Evolutionary conservation across 495 filamentous ascomycete genomes (phyloP), one percentile per base, ranked within the genome.

Genomic region (Alectoria sarmentosa): DNA sequence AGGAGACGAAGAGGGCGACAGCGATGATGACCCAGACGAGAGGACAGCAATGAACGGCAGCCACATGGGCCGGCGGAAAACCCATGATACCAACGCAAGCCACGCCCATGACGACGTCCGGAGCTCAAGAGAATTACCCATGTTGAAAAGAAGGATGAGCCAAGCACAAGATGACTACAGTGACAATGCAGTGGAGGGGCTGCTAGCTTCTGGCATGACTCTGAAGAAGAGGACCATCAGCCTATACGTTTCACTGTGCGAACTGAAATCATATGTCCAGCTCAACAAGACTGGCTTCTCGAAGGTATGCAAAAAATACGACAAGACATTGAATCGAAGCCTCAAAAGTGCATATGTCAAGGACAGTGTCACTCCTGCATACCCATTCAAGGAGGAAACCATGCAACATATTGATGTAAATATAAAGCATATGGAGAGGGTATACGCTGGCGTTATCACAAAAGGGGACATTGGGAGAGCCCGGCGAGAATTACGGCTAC

Each of bases 221-320:
- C 75, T 98, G 69, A 98, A 98, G 79, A 97, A 95, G 77, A 84
- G 92, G 41, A 86, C 88, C 56, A 84, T 95, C 63, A 88, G 87
- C 70, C 77, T 90, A 59, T 99, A 96, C 70, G 95, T 98, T 60
- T 87, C 89, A 63, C 77, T 98, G n/a, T 96, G 94, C 76, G 94
- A 96, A 68, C 83, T 99, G 63, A 91, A 96, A 73, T 96, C 92
- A 19, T 99, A 92, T 73, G 85, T 94, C 61, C 94, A 99, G 76
- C 81, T 99, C 52, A 99, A 99, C 79, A 87, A 86, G 76, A 99
- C 94, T 0, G 94, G 94, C 4, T 99, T 99, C 76, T 82, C 85
- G 49, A 99, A 99, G 76, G 91, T 92, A 5, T 76, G 96, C 68
- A 99, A 99, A 79, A 99, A 99, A 74, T 99, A 94, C 72, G 94